Evolutionary conservation across 331 rosid genomes (phyloP).

Genomic region (Quercus tomentella): DNA sequence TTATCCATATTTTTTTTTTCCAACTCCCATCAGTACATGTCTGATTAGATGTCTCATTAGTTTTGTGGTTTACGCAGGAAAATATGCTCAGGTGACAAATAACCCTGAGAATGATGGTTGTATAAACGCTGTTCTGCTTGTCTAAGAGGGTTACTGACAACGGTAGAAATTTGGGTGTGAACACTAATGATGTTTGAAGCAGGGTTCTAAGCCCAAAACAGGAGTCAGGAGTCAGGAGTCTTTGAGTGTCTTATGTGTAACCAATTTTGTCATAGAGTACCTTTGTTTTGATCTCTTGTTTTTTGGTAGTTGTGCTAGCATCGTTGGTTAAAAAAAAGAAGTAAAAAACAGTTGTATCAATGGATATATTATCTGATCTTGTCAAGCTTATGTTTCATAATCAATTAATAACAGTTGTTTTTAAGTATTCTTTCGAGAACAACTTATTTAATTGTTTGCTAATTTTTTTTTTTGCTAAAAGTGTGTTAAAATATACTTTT

Average conservation of each 20-base stretch:
- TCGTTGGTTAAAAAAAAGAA: neutral
- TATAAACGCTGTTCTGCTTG: conserved; percentile 80
- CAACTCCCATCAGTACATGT: neutral
- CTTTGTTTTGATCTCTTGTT: neutral
- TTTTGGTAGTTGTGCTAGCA: neutral
- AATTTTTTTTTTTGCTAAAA: too few relatives aligned
- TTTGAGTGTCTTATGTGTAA: neutral
- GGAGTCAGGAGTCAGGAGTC: neutral
- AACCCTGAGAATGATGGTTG: conserved; percentile 95
- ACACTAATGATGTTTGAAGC: neutral
- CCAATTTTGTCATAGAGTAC: neutral
- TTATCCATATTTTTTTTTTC: neutral
- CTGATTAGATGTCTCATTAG: neutral
- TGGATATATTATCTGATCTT: neutral
- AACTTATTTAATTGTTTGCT: too few relatives aligned
- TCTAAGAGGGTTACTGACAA: conserved; percentile 25
- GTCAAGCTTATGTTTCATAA: neutral
- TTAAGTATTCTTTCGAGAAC: too few relatives aligned
- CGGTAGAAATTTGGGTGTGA: neutral
- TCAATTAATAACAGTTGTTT: too few relatives aligned
- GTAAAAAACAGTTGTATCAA: neutral
- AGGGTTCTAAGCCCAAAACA: neutral
- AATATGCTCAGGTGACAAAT: conserved; percentile 93
- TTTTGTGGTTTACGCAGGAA: conserved; percentile 46
- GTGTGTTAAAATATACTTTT: too few relatives aligned